Evolutionary conservation across 345 rosid genomes (phyloP).

Genomic region (Eutrema yunnanense): DNA sequence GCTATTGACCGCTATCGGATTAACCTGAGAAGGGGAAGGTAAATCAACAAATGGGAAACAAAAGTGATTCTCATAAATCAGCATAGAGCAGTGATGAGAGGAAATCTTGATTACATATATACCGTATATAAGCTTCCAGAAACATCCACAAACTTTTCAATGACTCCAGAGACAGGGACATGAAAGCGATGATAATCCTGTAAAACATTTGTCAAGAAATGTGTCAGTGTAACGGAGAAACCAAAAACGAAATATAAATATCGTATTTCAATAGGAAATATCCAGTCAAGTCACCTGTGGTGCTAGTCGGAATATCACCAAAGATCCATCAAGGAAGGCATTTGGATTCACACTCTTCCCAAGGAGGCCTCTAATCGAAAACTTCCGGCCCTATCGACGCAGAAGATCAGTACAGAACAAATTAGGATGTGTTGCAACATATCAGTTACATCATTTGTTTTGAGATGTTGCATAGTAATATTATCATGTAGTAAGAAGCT

Average conservation of each 20-base stretch:
- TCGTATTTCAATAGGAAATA: neutral
- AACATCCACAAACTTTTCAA: constrained; percentile 53
- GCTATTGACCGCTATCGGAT: constrained; percentile 93
- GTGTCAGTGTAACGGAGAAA: neutral
- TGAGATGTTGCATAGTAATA: neutral
- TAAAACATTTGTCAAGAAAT: constrained; percentile 7
- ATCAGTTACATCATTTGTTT: neutral
- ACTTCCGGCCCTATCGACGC: constrained; percentile 61
- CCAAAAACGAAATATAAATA: neutral
- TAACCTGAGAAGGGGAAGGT: constrained; percentile 47
- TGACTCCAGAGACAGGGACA: constrained; percentile 75
- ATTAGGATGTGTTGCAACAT: neutral
- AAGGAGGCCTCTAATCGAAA: constrained; percentile 80
- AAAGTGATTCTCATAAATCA: neutral
- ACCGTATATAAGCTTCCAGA: constrained; percentile 85
- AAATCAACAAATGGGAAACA: neutral
- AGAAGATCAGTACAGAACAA: neutral
- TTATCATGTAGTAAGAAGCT: neutral
- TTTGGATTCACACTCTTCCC: constrained; percentile 52
- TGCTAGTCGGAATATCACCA: constrained; percentile 88
- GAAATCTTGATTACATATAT: constrained; percentile 26
- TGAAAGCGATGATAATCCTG: constrained; percentile 95
- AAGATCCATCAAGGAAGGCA: constrained; percentile 56
- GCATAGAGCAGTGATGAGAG: neutral
- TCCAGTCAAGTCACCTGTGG: constrained; percentile 55